These are phyloP conservation scores for Dactylellina drechsleri DNA, from an alignment of 2,329 filamentous ascomycete species.

Conservation along the genomic window DNA sequence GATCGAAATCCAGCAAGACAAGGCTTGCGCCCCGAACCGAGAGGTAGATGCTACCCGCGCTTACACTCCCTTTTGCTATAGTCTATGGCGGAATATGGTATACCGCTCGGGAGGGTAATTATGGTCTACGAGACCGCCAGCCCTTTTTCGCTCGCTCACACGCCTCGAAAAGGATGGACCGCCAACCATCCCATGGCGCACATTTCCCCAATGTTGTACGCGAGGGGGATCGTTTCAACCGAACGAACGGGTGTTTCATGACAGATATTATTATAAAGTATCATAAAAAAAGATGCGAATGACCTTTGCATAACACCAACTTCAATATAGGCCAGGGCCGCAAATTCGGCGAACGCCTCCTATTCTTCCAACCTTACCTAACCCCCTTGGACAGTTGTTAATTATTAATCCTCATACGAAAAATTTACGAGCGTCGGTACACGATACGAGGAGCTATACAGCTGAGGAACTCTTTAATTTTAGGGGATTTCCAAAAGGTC, in stretches of 20 bases:
- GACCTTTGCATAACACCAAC: conserved; percentile 43
- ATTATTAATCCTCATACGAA: conserved; percentile 4
- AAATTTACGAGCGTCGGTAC: conserved; percentile 12
- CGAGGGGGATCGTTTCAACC: conserved; percentile 9
- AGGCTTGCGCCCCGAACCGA: conserved; percentile 38
- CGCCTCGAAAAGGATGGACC: neutral
- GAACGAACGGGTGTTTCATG: conserved; percentile 5
- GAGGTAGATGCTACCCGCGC: conserved; percentile 45
- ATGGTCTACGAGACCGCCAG: neutral
- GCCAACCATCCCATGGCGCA: neutral
- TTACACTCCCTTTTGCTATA: conserved; percentile 4
- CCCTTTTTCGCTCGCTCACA: conserved; percentile 2
- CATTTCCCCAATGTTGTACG: conserved; percentile 6
- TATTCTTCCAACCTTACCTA: neutral
- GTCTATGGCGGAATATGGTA: neutral
- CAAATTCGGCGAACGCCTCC: conserved; percentile 43
- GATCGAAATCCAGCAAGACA: conserved; percentile 18
- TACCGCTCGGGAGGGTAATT: no score
- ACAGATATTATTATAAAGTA: neutral
- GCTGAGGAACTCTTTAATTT: conserved; percentile 17
- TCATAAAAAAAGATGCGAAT: conserved; percentile 23
- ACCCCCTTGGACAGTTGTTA: neutral
- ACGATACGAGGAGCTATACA: conserved; percentile 10
- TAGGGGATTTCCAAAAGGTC: neutral
- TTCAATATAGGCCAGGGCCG: conserved; percentile 30